Evolutionary conservation across 225 moss, liverwort and hornwort species (phyloP), one percentile per base, ranked within the genome.

Genomic region (Marchantia paleacea): DNA sequence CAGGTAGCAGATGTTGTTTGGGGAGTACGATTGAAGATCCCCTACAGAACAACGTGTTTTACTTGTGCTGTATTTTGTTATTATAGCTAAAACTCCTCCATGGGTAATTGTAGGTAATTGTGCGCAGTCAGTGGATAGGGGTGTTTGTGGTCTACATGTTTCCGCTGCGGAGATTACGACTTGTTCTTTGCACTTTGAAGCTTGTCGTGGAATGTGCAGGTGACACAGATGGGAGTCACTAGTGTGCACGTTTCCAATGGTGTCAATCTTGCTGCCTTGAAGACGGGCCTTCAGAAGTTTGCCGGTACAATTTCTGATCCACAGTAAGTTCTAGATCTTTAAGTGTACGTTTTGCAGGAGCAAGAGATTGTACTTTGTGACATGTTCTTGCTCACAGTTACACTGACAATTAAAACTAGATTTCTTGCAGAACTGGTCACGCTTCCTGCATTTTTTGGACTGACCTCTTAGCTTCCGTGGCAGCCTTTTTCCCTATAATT

Each of bases 181-280:
- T 22, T 55, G 39, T 39, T 39, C 39, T 39, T 26, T 29, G 54
- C 24, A 12, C 11, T 52, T 12, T 51, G 50, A 49, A 48, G 14
- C n/a, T 10, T 52, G 50, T 39, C 51, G 50, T 12, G 10, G 12
- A 50, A 28, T 48, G 10, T 83, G 72, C 88, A 88, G 88, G 84
- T 88, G 49, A 84, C 86, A 51, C 86, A 86, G 72, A 78, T 88
- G 78, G 88, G 88, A 26, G 88, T 88, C 0, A 86, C 79, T 16
- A 76, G 85, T 80, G 48, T 88, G 25, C 81, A 82, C 50, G 88
- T 88, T 67, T 72, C 80, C 12, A 78, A 80, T 65, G 88, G 88
- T 71, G 85, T 88, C 81, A 86, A 84, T 79, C 79, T 84, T 15
- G 73, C 61, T 72, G 86, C 83, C 26, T 84, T 88, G 10, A 78